These are phyloP conservation scores for Apiotrichum gracile DNA, from an alignment of 1,284 basidiomycete species.

Conservation along the genomic window DNA sequence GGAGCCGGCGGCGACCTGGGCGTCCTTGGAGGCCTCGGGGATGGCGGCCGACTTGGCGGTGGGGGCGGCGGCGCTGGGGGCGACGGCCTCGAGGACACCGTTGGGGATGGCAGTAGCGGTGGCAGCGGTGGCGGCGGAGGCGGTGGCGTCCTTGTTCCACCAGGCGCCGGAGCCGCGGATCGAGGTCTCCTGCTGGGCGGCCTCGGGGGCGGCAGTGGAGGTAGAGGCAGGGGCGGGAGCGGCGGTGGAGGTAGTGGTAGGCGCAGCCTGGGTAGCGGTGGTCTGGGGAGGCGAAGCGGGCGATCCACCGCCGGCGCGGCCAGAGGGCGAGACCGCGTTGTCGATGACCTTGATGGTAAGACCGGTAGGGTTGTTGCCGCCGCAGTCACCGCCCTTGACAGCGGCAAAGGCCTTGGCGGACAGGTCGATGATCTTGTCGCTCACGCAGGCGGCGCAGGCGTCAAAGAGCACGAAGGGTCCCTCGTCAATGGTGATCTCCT, in stretches of 20 bases:
- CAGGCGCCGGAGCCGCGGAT: conserved; percentile 1
- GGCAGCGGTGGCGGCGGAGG: neutral
- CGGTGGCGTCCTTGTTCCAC: neutral
- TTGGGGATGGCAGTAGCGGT: neutral
- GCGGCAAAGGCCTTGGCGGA: conserved; percentile 21
- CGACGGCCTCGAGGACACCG: neutral
- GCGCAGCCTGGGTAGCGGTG: neutral
- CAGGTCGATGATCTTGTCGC: conserved; percentile 25
- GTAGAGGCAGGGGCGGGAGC: neutral
- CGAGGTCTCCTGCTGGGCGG: too few relatives aligned
- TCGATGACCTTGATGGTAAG: conserved; percentile 26
- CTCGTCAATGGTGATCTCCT: conserved; percentile 25
- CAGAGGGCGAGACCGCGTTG: conserved; percentile 9
- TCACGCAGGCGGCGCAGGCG: conserved; percentile 25
- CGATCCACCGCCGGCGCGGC: neutral
- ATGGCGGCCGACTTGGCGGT: neutral
- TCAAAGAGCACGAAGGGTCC: conserved; percentile 35
- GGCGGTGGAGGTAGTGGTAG: neutral
- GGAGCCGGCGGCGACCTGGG: conserved; percentile 12
- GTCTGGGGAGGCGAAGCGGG: neutral
- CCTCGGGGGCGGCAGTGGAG: too few relatives aligned
- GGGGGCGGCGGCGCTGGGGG: neutral
- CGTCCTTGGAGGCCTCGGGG: neutral
- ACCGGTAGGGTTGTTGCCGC: conserved; percentile 25
- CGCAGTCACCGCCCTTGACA: conserved; percentile 15